Percentiles rank a stretch among this genome's conserved stretches.
These are phyloP conservation scores for Fusarium duplospermum DNA, from an alignment of 2,329 filamentous ascomycete genomes.

Conservation along the genomic window DNA sequence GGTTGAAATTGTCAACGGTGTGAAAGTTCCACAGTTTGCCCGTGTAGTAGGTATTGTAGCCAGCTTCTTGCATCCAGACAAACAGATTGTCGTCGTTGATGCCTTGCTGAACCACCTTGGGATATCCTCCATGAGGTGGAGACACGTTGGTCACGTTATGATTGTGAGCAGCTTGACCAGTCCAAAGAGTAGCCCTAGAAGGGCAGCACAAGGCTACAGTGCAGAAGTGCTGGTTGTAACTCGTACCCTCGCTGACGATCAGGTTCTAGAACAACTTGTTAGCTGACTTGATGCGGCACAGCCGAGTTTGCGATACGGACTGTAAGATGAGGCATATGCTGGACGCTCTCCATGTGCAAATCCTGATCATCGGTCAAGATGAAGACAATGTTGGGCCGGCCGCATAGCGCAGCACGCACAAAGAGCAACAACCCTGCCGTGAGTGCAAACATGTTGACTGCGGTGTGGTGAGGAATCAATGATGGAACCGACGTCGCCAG, in stretches of 20 bases:
- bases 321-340: conserved; percentile 67
- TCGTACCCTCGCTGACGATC: conserved; percentile 63
- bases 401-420: background rate
- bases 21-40: conserved; percentile 79
- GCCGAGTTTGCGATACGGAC: conserved; percentile 42
- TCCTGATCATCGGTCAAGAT: conserved; percentile 76
- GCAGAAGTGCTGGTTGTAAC: conserved; percentile 71
- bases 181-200: conserved; percentile 71
- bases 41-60: conserved; percentile 77
- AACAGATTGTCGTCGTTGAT: conserved; percentile 72
- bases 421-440: background rate
- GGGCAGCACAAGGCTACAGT: conserved; percentile 73
- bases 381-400: conserved; percentile 68
- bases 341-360: conserved; percentile 67
- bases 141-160: conserved; percentile 72
- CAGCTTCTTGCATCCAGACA: conserved; percentile 73
- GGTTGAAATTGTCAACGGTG: conserved; percentile 68
- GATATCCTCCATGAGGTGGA: conserved; percentile 57
- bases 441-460: background rate
- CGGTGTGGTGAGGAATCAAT: background rate
- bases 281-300: background rate
- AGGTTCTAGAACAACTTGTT: background rate
- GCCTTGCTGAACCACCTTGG: conserved; percentile 71
- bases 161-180: conserved; percentile 74
- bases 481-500: background rate